Conservation (phyloP, 2,329 filamentous ascomycete genomes). For the Blumeriella jaapii region DNA sequence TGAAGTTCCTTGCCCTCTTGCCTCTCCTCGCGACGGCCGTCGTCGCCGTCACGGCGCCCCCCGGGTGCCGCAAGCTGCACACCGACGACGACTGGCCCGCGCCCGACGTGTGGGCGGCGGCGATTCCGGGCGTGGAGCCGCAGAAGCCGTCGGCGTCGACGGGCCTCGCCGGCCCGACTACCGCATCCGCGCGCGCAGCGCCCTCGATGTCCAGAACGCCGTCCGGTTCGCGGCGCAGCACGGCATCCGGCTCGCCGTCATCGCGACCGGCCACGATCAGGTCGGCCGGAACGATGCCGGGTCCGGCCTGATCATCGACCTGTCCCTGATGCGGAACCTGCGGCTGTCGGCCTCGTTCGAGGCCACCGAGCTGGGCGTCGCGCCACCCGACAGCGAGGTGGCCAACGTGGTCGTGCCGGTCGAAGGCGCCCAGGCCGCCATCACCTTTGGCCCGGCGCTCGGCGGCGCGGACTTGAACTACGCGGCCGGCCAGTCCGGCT, state of each 20-base stretch:
- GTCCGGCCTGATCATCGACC: neutral
- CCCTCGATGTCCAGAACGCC: neutral
- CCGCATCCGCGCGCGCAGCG: neutral
- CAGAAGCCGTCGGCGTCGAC: neutral
- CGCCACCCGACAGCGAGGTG: neutral
- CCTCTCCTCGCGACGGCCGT: neutral
- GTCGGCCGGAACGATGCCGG: neutral
- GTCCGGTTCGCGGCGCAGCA: neutral
- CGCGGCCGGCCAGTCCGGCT: neutral
- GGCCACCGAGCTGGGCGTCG: neutral
- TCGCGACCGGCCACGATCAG: slow-evolving; percentile 1
- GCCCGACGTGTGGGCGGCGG: neutral
- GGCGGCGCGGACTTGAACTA: neutral
- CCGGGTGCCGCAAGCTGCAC: neutral
- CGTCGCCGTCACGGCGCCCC: neutral
- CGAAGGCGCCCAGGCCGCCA: neutral
- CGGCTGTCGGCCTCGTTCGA: neutral
- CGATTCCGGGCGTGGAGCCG: slow-evolving; percentile 1
- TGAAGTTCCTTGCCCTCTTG: neutral
- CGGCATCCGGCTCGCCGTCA: slow-evolving; percentile 1
- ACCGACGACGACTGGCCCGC: neutral
- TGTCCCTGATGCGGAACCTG: neutral
- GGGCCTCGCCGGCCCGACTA: neutral
- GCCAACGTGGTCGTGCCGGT: neutral
- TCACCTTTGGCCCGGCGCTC: slow-evolving; percentile 1